phyloP scores from a whole-genome alignment of 2,329 filamentous ascomycete genomes.

The Phoma sp. region DNA sequence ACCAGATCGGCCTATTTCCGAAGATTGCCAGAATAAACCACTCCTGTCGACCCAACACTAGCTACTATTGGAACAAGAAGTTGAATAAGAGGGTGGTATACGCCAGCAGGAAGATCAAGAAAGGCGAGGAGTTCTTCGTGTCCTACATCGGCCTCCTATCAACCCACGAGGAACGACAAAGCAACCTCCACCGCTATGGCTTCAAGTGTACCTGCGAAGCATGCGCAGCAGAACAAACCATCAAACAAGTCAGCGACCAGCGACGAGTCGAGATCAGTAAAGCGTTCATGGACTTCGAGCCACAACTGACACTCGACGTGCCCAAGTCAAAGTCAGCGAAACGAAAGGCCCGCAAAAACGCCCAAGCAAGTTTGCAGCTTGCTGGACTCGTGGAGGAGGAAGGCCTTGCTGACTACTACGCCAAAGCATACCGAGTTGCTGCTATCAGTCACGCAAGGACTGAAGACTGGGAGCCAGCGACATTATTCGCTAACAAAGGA shows the following conservation, averaged over 20 bases:
- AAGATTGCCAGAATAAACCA: slow-evolving; percentile 49
- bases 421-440: slow-evolving; percentile 41
- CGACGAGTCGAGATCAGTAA: slow-evolving; percentile 38
- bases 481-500: slow-evolving; percentile 41
- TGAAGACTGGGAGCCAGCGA: slow-evolving; percentile 41
- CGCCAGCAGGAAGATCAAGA: slow-evolving; percentile 45
- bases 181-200: slow-evolving; percentile 44
- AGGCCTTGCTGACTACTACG: slow-evolving; percentile 45
- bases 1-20: slow-evolving; percentile 42
- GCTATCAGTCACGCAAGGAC: slow-evolving; percentile 41
- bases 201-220: slow-evolving; percentile 49
- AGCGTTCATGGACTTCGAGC: slow-evolving; percentile 37
- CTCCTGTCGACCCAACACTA: slow-evolving; percentile 46
- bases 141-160: slow-evolving; percentile 50
- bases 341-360: slow-evolving; percentile 36
- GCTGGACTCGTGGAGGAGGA: slow-evolving; percentile 44
- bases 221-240: slow-evolving; percentile 38
- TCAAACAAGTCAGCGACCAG: slow-evolving; percentile 33
- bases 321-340: slow-evolving; percentile 30
- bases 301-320: slow-evolving; percentile 31
- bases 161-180: slow-evolving; percentile 37
- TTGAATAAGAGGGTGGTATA: slow-evolving; percentile 44
- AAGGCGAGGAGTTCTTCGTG: slow-evolving; percentile 51
- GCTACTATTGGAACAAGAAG: slow-evolving; percentile 48
- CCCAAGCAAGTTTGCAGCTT: slow-evolving; percentile 37